Evolutionary conservation across 2,329 filamentous ascomycete species (phyloP).

Genomic region (Endocalyx cinctus): DNA sequence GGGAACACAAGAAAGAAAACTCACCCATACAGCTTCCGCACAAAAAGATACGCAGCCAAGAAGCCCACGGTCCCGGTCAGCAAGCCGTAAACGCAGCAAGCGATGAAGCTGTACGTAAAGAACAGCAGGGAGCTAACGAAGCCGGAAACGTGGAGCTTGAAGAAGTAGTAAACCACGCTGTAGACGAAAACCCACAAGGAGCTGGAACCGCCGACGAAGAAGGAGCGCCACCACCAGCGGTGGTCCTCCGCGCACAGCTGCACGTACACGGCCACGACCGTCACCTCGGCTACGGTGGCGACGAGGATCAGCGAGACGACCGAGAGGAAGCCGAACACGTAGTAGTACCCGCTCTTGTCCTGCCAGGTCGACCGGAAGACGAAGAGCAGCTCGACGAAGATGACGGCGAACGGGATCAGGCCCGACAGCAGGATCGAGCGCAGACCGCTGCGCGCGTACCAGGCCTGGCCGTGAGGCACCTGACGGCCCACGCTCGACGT

Average conservation of each 20-base stretch:
- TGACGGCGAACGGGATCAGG: conserved; percentile 77
- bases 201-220: conserved; percentile 71
- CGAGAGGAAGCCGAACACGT: conserved; percentile 81
- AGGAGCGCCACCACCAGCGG: conserved; percentile 91
- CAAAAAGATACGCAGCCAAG: conserved; percentile 77
- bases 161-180: conserved; percentile 78
- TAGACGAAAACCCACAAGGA: conserved; percentile 79
- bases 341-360: conserved; percentile 89
- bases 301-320: conserved; percentile 69
- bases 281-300: conserved; percentile 76
- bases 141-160: conserved; percentile 74
- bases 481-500: conserved; percentile 67
- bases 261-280: conserved; percentile 76
- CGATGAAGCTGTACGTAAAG: conserved; percentile 79
- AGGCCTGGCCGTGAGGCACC: conserved; percentile 68
- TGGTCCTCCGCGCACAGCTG: conserved; percentile 83
- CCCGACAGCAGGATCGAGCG: conserved; percentile 68
- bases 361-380: conserved; percentile 86
- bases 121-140: conserved; percentile 77
- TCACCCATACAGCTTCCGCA: conserved; percentile 80
- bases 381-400: conserved; percentile 83
- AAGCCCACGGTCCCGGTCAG: conserved; percentile 82
- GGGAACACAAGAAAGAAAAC: too few relatives aligned
- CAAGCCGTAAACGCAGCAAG: conserved; percentile 75
- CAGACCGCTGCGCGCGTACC: conserved; percentile 65